Evolutionary conservation across 148 eudicot species (phyloP).

Genomic region (Chenopodium berlandieri): DNA sequence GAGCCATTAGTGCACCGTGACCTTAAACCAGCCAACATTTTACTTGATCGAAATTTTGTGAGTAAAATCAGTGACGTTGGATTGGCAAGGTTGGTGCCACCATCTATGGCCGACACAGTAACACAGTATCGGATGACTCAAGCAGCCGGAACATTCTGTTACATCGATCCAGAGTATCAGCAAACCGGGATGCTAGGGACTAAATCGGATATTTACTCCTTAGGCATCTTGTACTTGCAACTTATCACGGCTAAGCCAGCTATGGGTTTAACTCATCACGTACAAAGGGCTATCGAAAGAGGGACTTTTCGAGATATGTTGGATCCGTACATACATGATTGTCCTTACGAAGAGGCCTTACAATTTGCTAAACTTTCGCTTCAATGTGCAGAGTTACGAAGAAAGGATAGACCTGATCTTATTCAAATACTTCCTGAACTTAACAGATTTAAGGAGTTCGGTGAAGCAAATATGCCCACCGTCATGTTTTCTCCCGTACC

Average conservation of each 20-base stretch:
- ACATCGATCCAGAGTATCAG: constrained; percentile 82
- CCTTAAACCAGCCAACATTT: constrained; percentile 64
- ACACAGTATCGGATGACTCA: constrained; percentile 69
- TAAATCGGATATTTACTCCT: constrained; percentile 63
- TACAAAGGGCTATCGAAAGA: constrained; percentile 43
- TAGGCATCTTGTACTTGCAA: constrained; percentile 60
- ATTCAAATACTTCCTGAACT: constrained; percentile 54
- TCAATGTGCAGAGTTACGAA: constrained; percentile 58
- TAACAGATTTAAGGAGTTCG: constrained; percentile 43
- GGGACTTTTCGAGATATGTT: constrained; percentile 45
- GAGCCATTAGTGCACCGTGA: constrained; percentile 81
- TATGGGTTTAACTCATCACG: constrained; percentile 67
- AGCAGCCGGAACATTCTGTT: constrained; percentile 73
- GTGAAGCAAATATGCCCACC: constrained; percentile 36
- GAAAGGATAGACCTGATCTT: constrained; percentile 72
- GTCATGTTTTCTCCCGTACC: constrained; percentile 1
- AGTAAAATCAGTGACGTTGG: constrained; percentile 78
- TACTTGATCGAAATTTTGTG: constrained; percentile 56
- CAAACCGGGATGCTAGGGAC: constrained; percentile 73
- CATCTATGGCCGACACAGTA: constrained; percentile 45
- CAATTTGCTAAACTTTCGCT: constrained; percentile 47
- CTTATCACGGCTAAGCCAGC: constrained; percentile 58
- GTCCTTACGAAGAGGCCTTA: constrained; percentile 60
- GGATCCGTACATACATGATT: constrained; percentile 44
- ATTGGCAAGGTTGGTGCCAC: constrained; percentile 66